These are phyloP conservation scores for Astraeus odoratus DNA, from an alignment of 768 basidiomycete species.

Conservation along the genomic window DNA sequence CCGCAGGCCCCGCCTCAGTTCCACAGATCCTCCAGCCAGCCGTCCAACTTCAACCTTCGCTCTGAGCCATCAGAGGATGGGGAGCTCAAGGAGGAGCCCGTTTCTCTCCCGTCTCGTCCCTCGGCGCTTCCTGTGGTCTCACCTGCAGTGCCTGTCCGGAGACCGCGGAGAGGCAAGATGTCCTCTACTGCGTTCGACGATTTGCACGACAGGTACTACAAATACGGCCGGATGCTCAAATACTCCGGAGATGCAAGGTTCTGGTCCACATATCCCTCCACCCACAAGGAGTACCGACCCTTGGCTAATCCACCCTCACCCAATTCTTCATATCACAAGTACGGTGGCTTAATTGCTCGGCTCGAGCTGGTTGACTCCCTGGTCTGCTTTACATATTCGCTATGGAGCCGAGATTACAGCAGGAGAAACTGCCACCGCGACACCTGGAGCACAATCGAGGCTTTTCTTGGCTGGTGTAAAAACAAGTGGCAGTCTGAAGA, in stretches of 20 bases:
- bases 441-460: conserved; percentile 64
- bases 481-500: conserved; percentile 52
- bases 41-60: conserved; percentile 22
- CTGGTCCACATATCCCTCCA: conserved; percentile 63
- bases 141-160: conserved; percentile 49
- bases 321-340: conserved; percentile 66
- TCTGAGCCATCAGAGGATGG: conserved; percentile 42
- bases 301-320: conserved; percentile 57
- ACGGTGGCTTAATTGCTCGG: conserved; percentile 67
- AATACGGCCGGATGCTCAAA: conserved; percentile 67
- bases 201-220: conserved; percentile 65
- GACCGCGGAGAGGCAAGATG: conserved; percentile 57
- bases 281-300: conserved; percentile 58
- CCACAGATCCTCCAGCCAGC: conserved; percentile 17
- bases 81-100: conserved; percentile 37
- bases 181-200: conserved; percentile 43
- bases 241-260: conserved; percentile 79
- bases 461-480: conserved; percentile 67
- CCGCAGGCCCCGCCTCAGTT: conserved; percentile 15
- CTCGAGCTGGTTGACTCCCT: conserved; percentile 78
- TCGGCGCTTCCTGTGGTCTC: conserved; percentile 28
- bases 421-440: conserved; percentile 48
- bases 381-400: conserved; percentile 74
- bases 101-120: conserved; percentile 14
- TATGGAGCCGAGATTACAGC: conserved; percentile 71